Evolutionary conservation across 306 rosid genomes (phyloP).

Genomic region (Ceratonia siliqua): DNA sequence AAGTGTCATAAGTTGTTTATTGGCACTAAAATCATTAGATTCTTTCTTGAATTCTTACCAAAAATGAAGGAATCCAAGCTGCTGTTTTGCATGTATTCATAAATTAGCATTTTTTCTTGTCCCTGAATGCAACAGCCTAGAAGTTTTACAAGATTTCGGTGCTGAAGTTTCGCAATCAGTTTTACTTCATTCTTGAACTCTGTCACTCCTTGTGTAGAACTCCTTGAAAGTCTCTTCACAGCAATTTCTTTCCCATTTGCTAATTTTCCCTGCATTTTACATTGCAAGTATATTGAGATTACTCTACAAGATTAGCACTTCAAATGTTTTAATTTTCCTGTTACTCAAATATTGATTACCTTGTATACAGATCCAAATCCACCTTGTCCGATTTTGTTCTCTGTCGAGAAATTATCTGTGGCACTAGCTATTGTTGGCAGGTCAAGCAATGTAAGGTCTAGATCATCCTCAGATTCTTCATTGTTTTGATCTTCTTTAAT

Average conservation of each 20-base stretch:
- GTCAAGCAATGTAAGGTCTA: constrained; percentile 44
- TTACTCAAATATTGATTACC: constrained; percentile 15
- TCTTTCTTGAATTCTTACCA: neutral
- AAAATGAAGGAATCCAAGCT: constrained; percentile 6
- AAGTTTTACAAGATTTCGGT: constrained; percentile 18
- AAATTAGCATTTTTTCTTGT: neutral
- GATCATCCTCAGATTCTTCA: constrained; percentile 24
- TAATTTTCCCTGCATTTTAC: constrained; percentile 35
- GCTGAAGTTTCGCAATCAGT: constrained; percentile 16
- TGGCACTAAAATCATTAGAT: neutral
- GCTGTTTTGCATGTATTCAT: constrained; percentile 20
- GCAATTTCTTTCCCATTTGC: constrained; percentile 40
- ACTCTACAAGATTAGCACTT: neutral
- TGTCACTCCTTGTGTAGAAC: neutral
- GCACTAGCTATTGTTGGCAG: constrained; percentile 14
- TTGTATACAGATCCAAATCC: constrained; percentile 45
- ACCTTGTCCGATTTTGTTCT: constrained; percentile 40
- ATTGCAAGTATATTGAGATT: neutral
- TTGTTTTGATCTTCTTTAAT: neutral
- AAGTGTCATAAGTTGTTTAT: neutral
- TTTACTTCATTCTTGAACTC: constrained; percentile 15
- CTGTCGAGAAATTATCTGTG: constrained; percentile 24
- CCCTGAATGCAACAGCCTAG: constrained; percentile 3
- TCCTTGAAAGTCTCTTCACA: constrained; percentile 30
- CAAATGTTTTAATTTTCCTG: neutral